phyloP scores from a whole-genome alignment of 495 filamentous ascomycete species.

The Durotheca rogersii region DNA sequence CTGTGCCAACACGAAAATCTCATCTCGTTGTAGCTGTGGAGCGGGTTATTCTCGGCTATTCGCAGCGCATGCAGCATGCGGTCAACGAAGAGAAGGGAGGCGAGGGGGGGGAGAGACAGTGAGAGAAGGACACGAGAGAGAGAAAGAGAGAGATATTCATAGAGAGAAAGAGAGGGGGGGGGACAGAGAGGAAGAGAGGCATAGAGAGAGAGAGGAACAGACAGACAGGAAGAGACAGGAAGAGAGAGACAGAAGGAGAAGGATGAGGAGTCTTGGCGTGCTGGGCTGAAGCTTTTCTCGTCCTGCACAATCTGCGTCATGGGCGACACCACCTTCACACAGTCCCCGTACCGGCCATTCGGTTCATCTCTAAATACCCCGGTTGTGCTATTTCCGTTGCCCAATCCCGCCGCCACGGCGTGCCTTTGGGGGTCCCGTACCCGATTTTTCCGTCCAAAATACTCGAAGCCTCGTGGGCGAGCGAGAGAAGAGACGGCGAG shows the following conservation, averaged over 20 bases:
- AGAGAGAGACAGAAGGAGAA: background rate
- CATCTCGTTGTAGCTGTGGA: conserved; percentile 14
- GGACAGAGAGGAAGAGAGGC: background rate
- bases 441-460: conserved; percentile 19
- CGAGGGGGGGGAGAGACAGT: background rate
- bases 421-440: conserved; percentile 9
- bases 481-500: background rate
- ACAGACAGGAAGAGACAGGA: background rate
- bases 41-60: conserved; percentile 24
- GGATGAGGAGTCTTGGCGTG: conserved; percentile 22
- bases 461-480: conserved; percentile 15
- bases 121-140: background rate
- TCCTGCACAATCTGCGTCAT: conserved; percentile 39
- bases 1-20: conserved; percentile 1
- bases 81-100: background rate
- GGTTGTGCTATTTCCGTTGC: conserved; percentile 31
- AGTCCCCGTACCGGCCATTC: conserved; percentile 29
- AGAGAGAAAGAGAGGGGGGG: background rate
- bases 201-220: background rate
- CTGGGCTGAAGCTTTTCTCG: conserved; percentile 24
- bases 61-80: background rate
- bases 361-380: conserved; percentile 33
- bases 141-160: no score
- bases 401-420: conserved; percentile 28
- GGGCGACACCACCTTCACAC: conserved; percentile 20